Base-by-base conservation (phyloP, 768 basidiomycete genomes). In the Arthromyces matolae region DNA sequence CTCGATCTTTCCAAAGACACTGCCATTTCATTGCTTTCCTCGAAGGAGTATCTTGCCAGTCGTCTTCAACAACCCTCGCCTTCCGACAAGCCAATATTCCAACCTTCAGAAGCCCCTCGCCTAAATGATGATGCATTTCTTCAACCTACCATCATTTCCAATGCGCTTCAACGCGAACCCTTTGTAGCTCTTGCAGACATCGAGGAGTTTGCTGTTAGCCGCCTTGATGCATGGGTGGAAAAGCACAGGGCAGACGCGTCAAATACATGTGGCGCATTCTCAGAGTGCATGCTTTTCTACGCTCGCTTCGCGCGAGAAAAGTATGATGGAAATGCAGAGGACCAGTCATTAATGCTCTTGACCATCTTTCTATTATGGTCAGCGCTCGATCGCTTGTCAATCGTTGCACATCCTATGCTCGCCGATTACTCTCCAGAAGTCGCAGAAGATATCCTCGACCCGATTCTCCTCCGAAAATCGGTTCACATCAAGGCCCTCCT, bases 301-400 rank as follows among this genome's bases (percentile, higher is more conserved):
- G 55, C 58, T 4, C 45, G 52, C 1, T 45, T 56, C 0, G 66
- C 73, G 0, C 23, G 39, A 19, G 24, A n/a, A 0, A 43, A 54
- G 6, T 74, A 73, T 40, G 40, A 43, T 12, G 50, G 53, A 18
- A 73, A 65, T 35, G 68, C 73, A 7, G 73, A 76, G 47, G 54
- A 63, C 24, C 31, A 62, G 4, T 78, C 76, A 0, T 44, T 71
- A 2, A 73, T 80, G 67, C 51, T 79, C 33, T 56, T 80, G 37
- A 72, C 71, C 4, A 49, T 71, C 25, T 54, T 78, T 19, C 71
- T 77, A 25, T 63, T 80, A 14, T 80, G 79, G 78, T 62, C 73
- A 1, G 72, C 69, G 0, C 60, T 79, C 5, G 78, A 80, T 52
- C 64, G 52, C 20, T 25, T 71, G 12, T 64, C 58, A 2, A 56